Percentiles rank a stretch among this genome's conserved stretches.
Conservation (phyloP, 768 basidiomycete species). For the Amanita brunnescens region DNA sequence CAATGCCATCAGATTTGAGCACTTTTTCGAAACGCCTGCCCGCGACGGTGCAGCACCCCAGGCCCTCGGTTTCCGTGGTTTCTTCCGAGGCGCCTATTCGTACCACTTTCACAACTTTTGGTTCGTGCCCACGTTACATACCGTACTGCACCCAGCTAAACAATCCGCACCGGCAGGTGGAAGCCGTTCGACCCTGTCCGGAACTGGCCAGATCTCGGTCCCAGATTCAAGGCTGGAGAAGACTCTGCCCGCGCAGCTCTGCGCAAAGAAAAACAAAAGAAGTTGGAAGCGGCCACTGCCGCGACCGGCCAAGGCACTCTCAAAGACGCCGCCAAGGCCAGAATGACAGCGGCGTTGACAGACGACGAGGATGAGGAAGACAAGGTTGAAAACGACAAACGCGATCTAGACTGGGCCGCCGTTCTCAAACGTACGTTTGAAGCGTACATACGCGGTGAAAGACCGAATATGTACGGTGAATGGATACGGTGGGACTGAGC, state of each 20-base stretch:
- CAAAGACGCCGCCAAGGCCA: background rate
- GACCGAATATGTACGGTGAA: conserved; percentile 92
- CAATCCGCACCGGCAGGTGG: conserved; percentile 53
- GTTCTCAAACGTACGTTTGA: conserved; percentile 96
- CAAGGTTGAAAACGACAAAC: conserved; percentile 49
- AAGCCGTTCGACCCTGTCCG: conserved; percentile 81
- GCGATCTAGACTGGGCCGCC: conserved; percentile 78
- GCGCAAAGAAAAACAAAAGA: conserved; percentile 6
- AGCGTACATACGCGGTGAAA: conserved; percentile 75
- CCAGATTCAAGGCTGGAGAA: conserved; percentile 69
- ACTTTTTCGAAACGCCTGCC: conserved; percentile 73
- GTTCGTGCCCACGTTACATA: conserved; percentile 30
- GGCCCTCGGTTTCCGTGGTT: conserved; percentile 80
- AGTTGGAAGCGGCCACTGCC: background rate
- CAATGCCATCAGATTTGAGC: conserved; percentile 49
- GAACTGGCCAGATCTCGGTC: conserved; percentile 87
- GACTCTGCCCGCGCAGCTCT: conserved; percentile 43
- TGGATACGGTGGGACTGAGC: conserved; percentile 34
- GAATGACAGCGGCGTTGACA: background rate
- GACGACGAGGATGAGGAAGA: conserved; percentile 19
- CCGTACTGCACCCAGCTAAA: background rate
- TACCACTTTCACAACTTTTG: conserved; percentile 95
- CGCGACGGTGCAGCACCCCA: conserved; percentile 70
- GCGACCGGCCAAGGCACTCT: background rate
- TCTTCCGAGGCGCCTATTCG: conserved; percentile 88